Evolutionary conservation across 768 basidiomycete species (phyloP).

Genomic region (Lactarius akahatsu): DNA sequence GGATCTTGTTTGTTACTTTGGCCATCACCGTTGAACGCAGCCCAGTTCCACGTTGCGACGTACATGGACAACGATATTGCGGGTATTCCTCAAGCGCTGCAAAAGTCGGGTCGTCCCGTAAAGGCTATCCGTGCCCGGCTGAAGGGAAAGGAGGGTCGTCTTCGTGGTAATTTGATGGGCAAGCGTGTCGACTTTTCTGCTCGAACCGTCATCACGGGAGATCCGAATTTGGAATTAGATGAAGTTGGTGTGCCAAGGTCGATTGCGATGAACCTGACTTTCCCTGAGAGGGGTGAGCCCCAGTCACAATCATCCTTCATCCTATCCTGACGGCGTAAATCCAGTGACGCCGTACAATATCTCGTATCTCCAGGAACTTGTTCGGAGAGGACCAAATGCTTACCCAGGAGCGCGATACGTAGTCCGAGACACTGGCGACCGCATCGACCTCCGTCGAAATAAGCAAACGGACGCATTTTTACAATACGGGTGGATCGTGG

Average conservation of each 20-base stretch:
- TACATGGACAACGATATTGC: conserved; percentile 99
- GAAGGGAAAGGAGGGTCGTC: conserved; percentile 97
- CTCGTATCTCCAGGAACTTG: conserved; percentile 87
- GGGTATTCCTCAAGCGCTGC: conserved; percentile 94
- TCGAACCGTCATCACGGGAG: conserved; percentile 98
- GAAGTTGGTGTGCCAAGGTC: conserved; percentile 94
- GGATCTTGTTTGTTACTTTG: neutral
- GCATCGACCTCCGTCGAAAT: conserved; percentile 95
- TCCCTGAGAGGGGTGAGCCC: conserved; percentile 84
- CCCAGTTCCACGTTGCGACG: conserved; percentile 94
- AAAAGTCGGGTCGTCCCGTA: conserved; percentile 95
- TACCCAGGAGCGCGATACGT: conserved; percentile 98
- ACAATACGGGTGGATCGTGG: conserved; percentile 98
- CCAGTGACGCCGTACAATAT: conserved; percentile 98
- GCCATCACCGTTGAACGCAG: conserved; percentile 4
- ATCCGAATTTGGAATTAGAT: conserved; percentile 94
- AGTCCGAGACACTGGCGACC: conserved; percentile 94
- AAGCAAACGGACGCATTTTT: conserved; percentile 93
- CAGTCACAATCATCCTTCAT: neutral
- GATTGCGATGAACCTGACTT: conserved; percentile 98
- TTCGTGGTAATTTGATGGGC: conserved; percentile 98
- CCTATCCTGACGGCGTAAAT: conserved; percentile 21
- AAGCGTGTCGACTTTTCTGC: conserved; percentile 99
- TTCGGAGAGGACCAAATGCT: conserved; percentile 89
- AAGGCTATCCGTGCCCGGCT: conserved; percentile 97